A percentile compares a stretch with the other conserved stretches of the same genome.
phyloP scores from a whole-genome alignment of 2,329 filamentous ascomycete genomes.

The Ceratocystis cacaofunesta region DNA sequence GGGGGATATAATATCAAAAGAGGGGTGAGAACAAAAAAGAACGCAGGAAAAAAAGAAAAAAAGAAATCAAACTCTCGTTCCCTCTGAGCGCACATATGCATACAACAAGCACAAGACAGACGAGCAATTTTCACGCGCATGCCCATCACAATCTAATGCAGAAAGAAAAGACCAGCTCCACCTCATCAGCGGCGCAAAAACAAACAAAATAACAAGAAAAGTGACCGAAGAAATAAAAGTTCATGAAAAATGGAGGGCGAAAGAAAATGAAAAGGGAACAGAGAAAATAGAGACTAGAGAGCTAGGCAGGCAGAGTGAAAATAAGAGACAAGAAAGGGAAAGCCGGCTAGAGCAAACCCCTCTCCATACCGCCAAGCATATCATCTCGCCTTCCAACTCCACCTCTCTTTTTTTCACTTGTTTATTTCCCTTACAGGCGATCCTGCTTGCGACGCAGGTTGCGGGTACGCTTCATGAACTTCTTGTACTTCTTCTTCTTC shows the following conservation, averaged over 20 bases:
- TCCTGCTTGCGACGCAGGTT: constrained; percentile 76
- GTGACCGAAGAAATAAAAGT: not conserved
- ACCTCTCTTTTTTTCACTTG: no score
- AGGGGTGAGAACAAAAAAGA: not conserved
- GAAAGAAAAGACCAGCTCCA: not conserved
- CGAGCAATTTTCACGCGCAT: not conserved
- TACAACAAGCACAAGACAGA: not conserved
- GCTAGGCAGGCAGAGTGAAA: not conserved
- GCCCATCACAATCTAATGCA: not conserved
- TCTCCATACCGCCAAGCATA: not conserved
- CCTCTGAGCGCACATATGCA: not conserved
- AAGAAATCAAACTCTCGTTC: not conserved
- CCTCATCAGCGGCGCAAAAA: not conserved
- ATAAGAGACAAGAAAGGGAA: not conserved
- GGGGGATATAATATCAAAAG: not conserved
- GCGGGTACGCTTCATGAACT: constrained; percentile 85
- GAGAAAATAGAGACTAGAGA: not conserved
- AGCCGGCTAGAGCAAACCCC: not conserved
- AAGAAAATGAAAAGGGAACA: not conserved
- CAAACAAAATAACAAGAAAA: constrained; percentile 5
- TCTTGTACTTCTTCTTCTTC: constrained; percentile 99
- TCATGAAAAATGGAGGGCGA: not conserved
- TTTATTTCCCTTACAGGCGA: constrained; percentile 34
- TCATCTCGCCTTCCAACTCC: no score
- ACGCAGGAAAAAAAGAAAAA: not conserved